phyloP scores from a whole-genome alignment of 2,329 filamentous ascomycete genomes.

The Colletotrichum cordylinicola region DNA sequence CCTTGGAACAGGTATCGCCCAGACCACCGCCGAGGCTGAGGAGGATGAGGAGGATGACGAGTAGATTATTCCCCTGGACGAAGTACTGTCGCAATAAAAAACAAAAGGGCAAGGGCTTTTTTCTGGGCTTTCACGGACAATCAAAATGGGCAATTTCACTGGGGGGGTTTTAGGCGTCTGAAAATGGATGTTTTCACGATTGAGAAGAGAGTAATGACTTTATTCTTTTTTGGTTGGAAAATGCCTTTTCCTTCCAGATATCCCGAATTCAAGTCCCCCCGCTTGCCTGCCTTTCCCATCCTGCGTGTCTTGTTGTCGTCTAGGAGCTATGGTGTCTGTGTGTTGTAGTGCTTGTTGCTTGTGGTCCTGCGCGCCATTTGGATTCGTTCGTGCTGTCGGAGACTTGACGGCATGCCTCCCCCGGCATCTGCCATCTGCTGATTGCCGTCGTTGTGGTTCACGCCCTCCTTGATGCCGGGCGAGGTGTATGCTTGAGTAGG shows the following conservation, averaged over 20 bases:
- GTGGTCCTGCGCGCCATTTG: background rate
- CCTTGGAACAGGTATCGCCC: conserved; percentile 67
- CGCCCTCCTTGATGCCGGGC: no score
- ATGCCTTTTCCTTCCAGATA: background rate
- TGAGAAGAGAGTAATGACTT: background rate
- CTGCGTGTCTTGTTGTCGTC: background rate
- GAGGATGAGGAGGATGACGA: conserved; percentile 72
- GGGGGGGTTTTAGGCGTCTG: conserved; percentile 13
- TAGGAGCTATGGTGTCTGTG: background rate
- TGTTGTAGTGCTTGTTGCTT: background rate
- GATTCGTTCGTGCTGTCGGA: background rate
- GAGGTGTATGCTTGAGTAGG: no score
- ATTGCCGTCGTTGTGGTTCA: background rate
- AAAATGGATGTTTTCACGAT: conserved; percentile 1
- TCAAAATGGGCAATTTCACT: background rate
- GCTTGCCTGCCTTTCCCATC: background rate
- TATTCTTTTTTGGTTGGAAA: background rate
- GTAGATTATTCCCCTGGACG: conserved; percentile 47
- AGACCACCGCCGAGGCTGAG: conserved; percentile 77
- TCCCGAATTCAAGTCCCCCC: background rate
- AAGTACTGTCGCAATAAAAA: background rate
- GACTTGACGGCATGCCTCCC: background rate
- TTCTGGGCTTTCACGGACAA: background rate
- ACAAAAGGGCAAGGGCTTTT: background rate
- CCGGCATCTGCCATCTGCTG: background rate